Evolutionary conservation across 495 filamentous ascomycete genomes (phyloP), one percentile per base, ranked within the genome.

Genomic region (Hypoxylon fuscum): DNA sequence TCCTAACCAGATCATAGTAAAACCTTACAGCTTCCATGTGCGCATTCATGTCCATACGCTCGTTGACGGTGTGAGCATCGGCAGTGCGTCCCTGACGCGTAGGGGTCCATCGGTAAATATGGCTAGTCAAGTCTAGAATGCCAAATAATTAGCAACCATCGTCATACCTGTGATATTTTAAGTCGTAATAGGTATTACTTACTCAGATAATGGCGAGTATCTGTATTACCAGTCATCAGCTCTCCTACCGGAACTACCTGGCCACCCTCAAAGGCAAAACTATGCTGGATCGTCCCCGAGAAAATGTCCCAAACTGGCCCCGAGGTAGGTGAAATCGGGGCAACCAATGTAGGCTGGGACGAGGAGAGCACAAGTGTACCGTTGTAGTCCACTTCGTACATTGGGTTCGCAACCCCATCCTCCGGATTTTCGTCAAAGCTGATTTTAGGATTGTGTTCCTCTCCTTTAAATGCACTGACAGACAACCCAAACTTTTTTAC

Each of bases 201-300:
- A 79, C 74, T 43, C 78, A 81, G 43, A 83, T 67, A 49, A 55
- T 67, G 72, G 35, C 68, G 67, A 9, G 87, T 90, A 64, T 90
- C 87, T 0, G 87, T 90, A 56, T 89, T 90, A 0, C 86, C 87
- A 0, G 85, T 89, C 86, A 88, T 90, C 60, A 88, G 75, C 59
- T 87, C 86, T 1, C 85, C 84, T 2, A 80, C 77, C 0, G 87
- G 84, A 21, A 89, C 75, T 10, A 89, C 79, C 3, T 80, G 84
- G 35, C 86, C 82, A 35, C 75, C 81, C 12, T 72, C 70, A 46
- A 72, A 72, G n/a, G 65, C 62, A 59, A 87, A 88, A n/a, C 85
- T 79, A 23, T 83, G 81, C 35, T 86, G 83, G 3, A 85, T 82
- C 0, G 85, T 85, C 17, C 85, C 86, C 0, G 85, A 78, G 55